These are phyloP conservation scores for Trametes sp. DNA, from an alignment of 1,284 basidiomycete species.

Conservation along the genomic window DNA sequence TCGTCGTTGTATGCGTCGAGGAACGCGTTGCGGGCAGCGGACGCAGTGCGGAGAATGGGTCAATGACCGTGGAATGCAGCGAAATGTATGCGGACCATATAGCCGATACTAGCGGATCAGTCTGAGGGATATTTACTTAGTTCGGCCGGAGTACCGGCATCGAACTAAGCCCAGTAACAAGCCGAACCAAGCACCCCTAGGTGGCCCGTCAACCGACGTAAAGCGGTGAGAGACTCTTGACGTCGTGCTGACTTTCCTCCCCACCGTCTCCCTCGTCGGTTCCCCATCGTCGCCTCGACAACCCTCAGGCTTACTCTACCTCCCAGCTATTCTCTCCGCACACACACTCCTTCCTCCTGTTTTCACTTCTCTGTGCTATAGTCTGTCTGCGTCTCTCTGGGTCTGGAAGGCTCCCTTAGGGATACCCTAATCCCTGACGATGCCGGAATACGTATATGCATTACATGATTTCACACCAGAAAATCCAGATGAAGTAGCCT, in stretches of 20 bases:
- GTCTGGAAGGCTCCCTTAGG: not conserved
- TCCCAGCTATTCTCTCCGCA: slow-evolving; percentile 12
- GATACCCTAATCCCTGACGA: slow-evolving; percentile 30
- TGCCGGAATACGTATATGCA: slow-evolving; percentile 75
- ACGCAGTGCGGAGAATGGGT: slow-evolving; percentile 9
- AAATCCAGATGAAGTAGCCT: slow-evolving; percentile 92
- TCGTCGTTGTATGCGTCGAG: slow-evolving; percentile 5
- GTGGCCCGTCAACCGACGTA: not conserved
- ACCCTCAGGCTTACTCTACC: slow-evolving; percentile 5
- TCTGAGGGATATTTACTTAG: no score
- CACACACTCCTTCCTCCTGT: slow-evolving; percentile 13
- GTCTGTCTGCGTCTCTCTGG: not conserved
- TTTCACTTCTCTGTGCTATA: slow-evolving; percentile 9
- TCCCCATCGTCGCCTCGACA: not conserved
- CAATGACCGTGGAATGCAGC: slow-evolving; percentile 7
- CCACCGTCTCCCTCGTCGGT: slow-evolving; percentile 9
- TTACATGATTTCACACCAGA: slow-evolving; percentile 90
- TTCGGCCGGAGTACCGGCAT: not conserved
- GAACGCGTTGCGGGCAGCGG: slow-evolving; percentile 8
- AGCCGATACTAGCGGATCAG: not conserved
- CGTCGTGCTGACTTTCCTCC: slow-evolving; percentile 18
- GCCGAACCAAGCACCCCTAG: slow-evolving; percentile 2
- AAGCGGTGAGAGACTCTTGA: slow-evolving; percentile 12
- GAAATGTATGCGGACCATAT: slow-evolving; percentile 2
- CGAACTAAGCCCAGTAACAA: not conserved